Evolutionary conservation across 495 filamentous ascomycete genomes (phyloP).

Genomic region (Schizothecium vesticola): DNA sequence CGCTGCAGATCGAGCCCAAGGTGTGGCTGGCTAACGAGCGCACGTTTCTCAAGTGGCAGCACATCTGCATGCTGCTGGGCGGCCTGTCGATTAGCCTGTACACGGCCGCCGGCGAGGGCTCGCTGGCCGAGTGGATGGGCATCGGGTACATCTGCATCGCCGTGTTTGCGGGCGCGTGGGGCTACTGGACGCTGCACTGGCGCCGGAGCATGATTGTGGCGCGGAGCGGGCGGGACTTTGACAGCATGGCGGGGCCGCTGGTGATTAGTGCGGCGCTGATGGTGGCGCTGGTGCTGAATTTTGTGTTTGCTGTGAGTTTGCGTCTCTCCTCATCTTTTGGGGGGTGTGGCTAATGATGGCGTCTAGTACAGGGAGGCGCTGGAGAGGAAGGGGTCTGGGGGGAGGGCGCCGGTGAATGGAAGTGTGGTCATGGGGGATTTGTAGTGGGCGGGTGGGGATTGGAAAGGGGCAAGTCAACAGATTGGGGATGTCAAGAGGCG

Average conservation of each 20-base stretch:
- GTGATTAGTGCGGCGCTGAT: constrained; percentile 76
- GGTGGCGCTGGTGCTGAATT: constrained; percentile 77
- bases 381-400: background rate
- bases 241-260: constrained; percentile 77
- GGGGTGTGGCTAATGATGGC: background rate
- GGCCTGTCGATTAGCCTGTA: constrained; percentile 77
- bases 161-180: constrained; percentile 78
- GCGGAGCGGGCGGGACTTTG: constrained; percentile 86
- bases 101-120: constrained; percentile 69
- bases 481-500: background rate
- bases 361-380: constrained; percentile 32
- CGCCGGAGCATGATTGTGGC: constrained; percentile 72
- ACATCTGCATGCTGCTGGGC: constrained; percentile 81
- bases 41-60: constrained; percentile 97
- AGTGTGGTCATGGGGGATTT: constrained; percentile 15
- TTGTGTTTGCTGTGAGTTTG: constrained; percentile 60
- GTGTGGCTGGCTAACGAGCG: constrained; percentile 98
- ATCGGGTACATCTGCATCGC: constrained; percentile 78
- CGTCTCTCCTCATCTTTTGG: background rate
- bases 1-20: constrained; percentile 88
- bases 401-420: background rate
- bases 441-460: background rate
- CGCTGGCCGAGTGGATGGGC: constrained; percentile 66
- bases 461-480: background rate
- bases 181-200: constrained; percentile 72